phyloP scores from a whole-genome alignment of 2,329 filamentous ascomycete genomes.

The Trichoderma sp. region DNA sequence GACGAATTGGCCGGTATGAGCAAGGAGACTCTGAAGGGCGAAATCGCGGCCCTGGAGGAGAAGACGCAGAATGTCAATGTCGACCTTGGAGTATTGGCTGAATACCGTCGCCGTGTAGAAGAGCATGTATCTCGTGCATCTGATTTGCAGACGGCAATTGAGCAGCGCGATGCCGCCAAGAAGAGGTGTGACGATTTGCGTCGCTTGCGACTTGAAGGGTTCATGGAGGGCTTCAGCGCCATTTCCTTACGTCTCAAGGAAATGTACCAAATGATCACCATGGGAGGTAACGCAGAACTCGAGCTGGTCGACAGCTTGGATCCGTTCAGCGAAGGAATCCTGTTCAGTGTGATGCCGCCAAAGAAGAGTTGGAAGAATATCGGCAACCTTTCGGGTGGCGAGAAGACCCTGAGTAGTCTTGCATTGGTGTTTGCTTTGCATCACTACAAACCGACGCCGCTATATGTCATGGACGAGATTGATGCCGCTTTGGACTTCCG shows the following conservation, averaged over 20 bases:
- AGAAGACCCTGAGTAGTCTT: constrained; percentile 93
- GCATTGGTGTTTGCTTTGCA: constrained; percentile 97
- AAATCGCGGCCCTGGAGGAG: constrained; percentile 64
- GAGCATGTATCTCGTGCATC: constrained; percentile 80
- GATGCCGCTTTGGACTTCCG: constrained; percentile 96
- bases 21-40: constrained; percentile 61
- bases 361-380: constrained; percentile 99
- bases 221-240: constrained; percentile 95
- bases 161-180: constrained; percentile 82
- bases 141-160: constrained; percentile 78
- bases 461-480: constrained; percentile 99
- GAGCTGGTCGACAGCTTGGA: constrained; percentile 96
- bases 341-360: constrained; percentile 98
- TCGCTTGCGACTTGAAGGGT: constrained; percentile 85
- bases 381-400: constrained; percentile 89
- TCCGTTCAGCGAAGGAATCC: constrained; percentile 93
- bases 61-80: constrained; percentile 83
- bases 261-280: constrained; percentile 99
- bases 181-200: constrained; percentile 90
- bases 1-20: constrained; percentile 69
- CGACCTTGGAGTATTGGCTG: constrained; percentile 83
- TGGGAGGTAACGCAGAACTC: constrained; percentile 97
- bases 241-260: constrained; percentile 96
- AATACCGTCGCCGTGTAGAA: constrained; percentile 83
- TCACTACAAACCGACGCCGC: constrained; percentile 94